These are phyloP conservation scores for Debaryomyces coudertii DNA, from an alignment of 1,139 yeast genomes.

Conservation along the genomic window DNA sequence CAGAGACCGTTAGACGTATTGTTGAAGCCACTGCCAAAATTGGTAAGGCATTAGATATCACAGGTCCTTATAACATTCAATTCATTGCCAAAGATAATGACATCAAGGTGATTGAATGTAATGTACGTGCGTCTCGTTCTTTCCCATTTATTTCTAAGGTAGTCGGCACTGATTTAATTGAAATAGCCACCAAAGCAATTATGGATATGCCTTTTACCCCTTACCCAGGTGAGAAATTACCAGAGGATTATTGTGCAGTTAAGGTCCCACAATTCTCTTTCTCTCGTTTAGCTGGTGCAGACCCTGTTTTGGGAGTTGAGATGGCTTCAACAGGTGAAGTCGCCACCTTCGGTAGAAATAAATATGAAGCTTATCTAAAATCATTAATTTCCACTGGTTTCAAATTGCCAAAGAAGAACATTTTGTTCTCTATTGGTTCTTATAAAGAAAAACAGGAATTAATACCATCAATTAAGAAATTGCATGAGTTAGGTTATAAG, in stretches of 20 bases:
- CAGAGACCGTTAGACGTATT: constrained; percentile 87
- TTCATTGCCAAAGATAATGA: constrained; percentile 91
- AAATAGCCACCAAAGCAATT: constrained; percentile 96
- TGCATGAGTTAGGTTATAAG: constrained; percentile 83
- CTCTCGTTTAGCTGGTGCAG: constrained; percentile 98
- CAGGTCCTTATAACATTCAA: constrained; percentile 98
- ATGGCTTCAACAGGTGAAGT: constrained; percentile 99
- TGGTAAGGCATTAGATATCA: constrained; percentile 92
- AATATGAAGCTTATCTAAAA: constrained; percentile 96
- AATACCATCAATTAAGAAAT: constrained; percentile 81
- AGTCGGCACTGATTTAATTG: constrained; percentile 94
- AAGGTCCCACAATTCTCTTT: constrained; percentile 98
- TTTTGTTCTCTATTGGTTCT: constrained; percentile 94
- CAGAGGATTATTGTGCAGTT: constrained; percentile 93
- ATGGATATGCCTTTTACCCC: constrained; percentile 87
- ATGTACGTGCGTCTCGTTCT: constrained; percentile 97
- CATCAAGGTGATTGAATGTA: constrained; percentile 96
- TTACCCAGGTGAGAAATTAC: constrained; percentile 85
- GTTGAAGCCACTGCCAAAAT: constrained; percentile 96
- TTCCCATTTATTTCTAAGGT: constrained; percentile 99
- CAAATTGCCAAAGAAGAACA: constrained; percentile 92
- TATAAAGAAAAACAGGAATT: constrained; percentile 94
- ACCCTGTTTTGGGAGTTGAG: constrained; percentile 97
- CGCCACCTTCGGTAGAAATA: constrained; percentile 94
- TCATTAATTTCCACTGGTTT: constrained; percentile 92